Evolutionary conservation across 2,329 filamentous ascomycete species (phyloP).

Genomic region (Sordariomycetes sp.): DNA sequence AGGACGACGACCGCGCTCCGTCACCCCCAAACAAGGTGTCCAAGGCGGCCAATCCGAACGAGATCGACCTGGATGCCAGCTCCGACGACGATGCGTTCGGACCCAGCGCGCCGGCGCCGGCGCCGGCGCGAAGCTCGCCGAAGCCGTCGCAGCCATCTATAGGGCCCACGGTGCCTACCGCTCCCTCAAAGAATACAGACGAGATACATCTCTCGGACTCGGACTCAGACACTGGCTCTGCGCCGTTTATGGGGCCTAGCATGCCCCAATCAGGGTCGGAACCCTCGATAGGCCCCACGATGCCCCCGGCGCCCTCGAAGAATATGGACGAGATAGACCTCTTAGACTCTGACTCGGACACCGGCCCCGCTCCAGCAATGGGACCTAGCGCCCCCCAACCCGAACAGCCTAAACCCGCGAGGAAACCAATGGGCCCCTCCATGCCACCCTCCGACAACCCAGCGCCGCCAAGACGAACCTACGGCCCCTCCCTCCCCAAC

Average conservation of each 20-base stretch:
- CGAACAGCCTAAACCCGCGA: neutral
- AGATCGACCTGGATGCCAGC: constrained; percentile 30
- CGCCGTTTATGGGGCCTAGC: constrained; percentile 10
- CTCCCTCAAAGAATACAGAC: constrained; percentile 17
- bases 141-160: constrained; percentile 9
- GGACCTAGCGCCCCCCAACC: constrained; percentile 6
- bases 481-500: constrained; percentile 29
- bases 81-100: constrained; percentile 27
- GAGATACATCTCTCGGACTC: constrained; percentile 26
- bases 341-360: constrained; percentile 20
- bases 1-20: constrained; percentile 19
- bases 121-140: constrained; percentile 2
- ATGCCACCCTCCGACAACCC: constrained; percentile 9
- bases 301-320: constrained; percentile 9
- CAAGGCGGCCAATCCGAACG: constrained; percentile 26
- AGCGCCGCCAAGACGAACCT: constrained; percentile 17
- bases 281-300: constrained; percentile 10
- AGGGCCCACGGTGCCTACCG: constrained; percentile 12
- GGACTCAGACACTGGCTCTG: constrained; percentile 19
- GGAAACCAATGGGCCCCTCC: constrained; percentile 12
- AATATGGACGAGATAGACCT: constrained; percentile 29
- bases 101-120: constrained; percentile 17
- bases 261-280: neutral
- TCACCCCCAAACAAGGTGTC: constrained; percentile 30
- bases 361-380: constrained; percentile 15